These are phyloP conservation scores for Lipomyces chichibuensis DNA, from an alignment of 805 yeast genomes.

Conservation along the genomic window DNA sequence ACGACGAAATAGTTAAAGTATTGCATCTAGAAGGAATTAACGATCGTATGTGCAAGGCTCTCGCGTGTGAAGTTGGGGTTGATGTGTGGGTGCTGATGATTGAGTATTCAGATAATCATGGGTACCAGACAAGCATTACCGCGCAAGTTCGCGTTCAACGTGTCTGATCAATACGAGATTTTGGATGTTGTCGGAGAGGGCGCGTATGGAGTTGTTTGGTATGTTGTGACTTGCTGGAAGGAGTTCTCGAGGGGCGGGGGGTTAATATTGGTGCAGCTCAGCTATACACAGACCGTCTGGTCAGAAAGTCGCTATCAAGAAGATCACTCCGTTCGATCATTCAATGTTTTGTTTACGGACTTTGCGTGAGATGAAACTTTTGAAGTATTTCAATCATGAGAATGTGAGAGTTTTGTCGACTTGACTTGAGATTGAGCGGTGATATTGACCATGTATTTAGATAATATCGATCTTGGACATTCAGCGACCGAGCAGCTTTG, in stretches of 20 bases:
- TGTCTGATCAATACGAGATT: slow-evolving; percentile 83
- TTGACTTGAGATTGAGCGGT: not conserved
- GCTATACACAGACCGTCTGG: slow-evolving; percentile 85
- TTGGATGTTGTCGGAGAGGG: slow-evolving; percentile 90
- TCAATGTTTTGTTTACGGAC: slow-evolving; percentile 88
- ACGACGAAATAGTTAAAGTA: not conserved
- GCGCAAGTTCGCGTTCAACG: slow-evolving; percentile 68
- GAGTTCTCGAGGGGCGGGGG: too few relatives aligned
- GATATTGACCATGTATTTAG: slow-evolving; percentile 7
- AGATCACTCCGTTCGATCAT: slow-evolving; percentile 88
- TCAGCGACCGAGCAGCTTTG: slow-evolving; percentile 78
- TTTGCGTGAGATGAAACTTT: slow-evolving; percentile 80
- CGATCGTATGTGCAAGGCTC: not conserved
- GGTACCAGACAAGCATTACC: slow-evolving; percentile 20
- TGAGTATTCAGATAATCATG: not conserved
- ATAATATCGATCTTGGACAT: slow-evolving; percentile 87
- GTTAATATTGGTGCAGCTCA: slow-evolving; percentile 54
- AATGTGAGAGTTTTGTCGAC: slow-evolving; percentile 47
- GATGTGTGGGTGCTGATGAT: not conserved
- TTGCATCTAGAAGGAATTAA: not conserved
- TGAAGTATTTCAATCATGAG: slow-evolving; percentile 90
- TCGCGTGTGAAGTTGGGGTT: not conserved
- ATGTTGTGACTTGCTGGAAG: not conserved
- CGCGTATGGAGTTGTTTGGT: slow-evolving; percentile 85
- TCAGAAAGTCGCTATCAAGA: slow-evolving; percentile 92